Evolutionary conservation across 2,329 filamentous ascomycete species (phyloP), one percentile per base, ranked within the genome.

Genomic region (Dothistroma pini): DNA sequence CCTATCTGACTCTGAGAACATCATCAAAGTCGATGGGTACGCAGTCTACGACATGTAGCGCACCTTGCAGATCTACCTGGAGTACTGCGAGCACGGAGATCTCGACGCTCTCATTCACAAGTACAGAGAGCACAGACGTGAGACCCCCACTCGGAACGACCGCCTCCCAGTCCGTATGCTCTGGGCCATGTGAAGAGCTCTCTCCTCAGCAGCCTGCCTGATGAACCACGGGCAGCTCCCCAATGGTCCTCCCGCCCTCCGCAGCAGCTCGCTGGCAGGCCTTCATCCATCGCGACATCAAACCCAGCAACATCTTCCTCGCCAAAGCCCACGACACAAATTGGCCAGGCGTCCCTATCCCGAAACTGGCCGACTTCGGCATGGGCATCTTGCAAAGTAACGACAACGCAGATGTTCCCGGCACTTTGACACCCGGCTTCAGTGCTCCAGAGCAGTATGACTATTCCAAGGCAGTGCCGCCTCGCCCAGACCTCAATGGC

Each of bases 331-430:
- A 50, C 25, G 41, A 44, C 4, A 25, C 47, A 21, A 25, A 12
- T 5, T 60, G 61, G 61, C 49, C 57, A 0, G 44, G 51, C 5
- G 29, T 63, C n/a, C 57, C 57, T 1, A 12, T 38, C 2, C 16
- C 57, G 1, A 63, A 63, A 50, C 4, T 63, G 34, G 61, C 44
- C 3, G 61, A 63, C 54, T 63, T 54, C 34, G 61, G 57, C n/a
- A 41, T 59, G n/a, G 54, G 8, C 44, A 1, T 19, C 35, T 16
- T 49, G 8, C 29, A 41, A 44, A 19, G 38, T 12, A 16, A 44
- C 12, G 19, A 9, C 10, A 32, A n/a, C 53, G 8, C 50, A 9
- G 22, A 21, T 38, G 4, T 9, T n/a, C 47, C 9, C 1, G 34
- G 34, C 56, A 12, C 6, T n/a, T 7, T 16, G 7, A 50, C 9